Base-by-base conservation (phyloP, 1,284 basidiomycete species). In the Naganishia albida region DNA sequence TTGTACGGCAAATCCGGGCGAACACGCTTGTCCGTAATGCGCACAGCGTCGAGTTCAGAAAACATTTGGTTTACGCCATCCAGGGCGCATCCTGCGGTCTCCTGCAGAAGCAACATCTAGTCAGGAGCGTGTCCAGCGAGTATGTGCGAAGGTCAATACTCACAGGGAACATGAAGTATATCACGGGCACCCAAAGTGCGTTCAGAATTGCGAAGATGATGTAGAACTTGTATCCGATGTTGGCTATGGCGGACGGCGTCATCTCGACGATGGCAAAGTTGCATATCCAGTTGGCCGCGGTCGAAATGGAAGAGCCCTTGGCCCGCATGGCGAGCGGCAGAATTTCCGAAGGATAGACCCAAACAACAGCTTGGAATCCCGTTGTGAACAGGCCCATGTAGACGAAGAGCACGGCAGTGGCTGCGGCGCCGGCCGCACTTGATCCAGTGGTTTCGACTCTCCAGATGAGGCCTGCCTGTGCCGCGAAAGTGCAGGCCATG, bases 321-420 rank as follows among this genome's bases (percentile, higher is more conserved):
- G 71, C 70, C 25, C 75, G 67, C 50, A 74, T 70, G 16, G 69
- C 60, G 8, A 75, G 67, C 0, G 74, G 73, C 26, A 73, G 64
- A 51, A 77, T 74, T 64, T 76, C 74, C 28, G 73, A 70, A 1
- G 76, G 72, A 60, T 76, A 77, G 0, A 73, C 71, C 74, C 74
- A 77, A 8, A 66, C 51, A 30, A 71, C 67, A 23, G 72, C 73
- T 67, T 75, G 73, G 70, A 74, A 75, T 10, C 73, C 74, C 25
- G 73, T 71, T n/a, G 76, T 76, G 68, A 75, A 77, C 3, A 73
- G 54, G 7, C 70, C 72, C 69, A 77, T 68, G 67, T 72, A 76
- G 34, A 77, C 25, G 68, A 77, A 77, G 18, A 73, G 64, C 46
- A 76, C 65, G 13, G 73, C 71, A 1, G 71, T 70, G 2, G 75